Evolutionary conservation across 148 eudicot genomes (phyloP).

Genomic region (Vaccinium darrowii): DNA sequence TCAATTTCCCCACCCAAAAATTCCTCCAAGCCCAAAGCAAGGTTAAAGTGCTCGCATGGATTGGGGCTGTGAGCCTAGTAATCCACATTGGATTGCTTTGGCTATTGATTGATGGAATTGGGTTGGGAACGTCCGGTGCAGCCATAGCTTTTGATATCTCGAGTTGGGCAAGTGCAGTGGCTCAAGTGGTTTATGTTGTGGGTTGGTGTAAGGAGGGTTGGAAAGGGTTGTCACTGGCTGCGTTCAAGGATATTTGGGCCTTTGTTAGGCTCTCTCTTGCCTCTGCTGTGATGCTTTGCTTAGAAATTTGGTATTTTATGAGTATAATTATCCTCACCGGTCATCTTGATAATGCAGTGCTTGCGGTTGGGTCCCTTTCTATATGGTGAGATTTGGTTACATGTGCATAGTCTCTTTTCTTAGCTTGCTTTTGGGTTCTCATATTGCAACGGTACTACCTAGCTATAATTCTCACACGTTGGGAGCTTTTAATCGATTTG

Average conservation of each 20-base stretch:
- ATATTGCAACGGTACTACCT: background rate
- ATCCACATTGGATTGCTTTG: conserved; percentile 43
- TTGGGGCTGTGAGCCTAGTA: conserved; percentile 36
- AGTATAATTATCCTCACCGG: conserved; percentile 65
- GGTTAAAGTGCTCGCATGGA: conserved; percentile 50
- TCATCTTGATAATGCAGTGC: conserved; percentile 56
- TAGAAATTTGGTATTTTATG: conserved; percentile 82
- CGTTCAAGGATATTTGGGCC: conserved; percentile 68
- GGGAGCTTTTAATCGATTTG: no score
- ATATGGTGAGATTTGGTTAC: conserved; percentile 55
- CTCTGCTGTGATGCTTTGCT: conserved; percentile 77
- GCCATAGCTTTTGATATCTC: conserved; percentile 60
- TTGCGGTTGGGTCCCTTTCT: conserved; percentile 79
- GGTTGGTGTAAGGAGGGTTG: conserved; percentile 75
- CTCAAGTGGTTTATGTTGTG: conserved; percentile 56
- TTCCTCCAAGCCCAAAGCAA: conserved; percentile 84
- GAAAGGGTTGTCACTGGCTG: conserved; percentile 57
- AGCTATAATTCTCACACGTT: no score
- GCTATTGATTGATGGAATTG: conserved; percentile 50
- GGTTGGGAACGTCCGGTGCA: conserved; percentile 68
- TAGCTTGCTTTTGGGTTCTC: background rate
- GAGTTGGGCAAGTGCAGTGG: conserved; percentile 40
- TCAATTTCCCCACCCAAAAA: conserved; percentile 69
- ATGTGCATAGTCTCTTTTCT: background rate
- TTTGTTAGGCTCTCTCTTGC: conserved; percentile 72